Evolutionary conservation across 768 basidiomycete species (phyloP), one percentile per base, ranked within the genome.

Genomic region (Suillus brevipes): DNA sequence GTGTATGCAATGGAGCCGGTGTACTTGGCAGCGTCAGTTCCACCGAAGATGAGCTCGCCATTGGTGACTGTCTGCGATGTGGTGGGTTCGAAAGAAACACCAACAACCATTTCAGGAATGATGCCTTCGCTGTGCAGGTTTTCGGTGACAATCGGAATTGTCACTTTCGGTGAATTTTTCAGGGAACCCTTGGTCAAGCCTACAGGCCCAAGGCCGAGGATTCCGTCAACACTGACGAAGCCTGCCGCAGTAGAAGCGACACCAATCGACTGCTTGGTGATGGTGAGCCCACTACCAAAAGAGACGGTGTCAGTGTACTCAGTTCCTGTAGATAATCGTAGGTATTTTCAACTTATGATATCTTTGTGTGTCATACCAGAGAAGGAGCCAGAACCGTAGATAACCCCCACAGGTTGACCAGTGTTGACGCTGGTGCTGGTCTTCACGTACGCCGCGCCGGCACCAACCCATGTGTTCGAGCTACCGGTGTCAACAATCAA

Each of bases 391-490:
- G 84, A 84, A 60, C 88, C 88, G 66, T 90, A 90, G 6, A 73
- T 70, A 36, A 88, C 84, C 20, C 80, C 73, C 65, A 90, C 85
- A 40, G 70, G 37, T 64, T 85, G 68, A 1, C 70, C 66, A n/a
- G 87, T 89, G 66, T 79, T 64, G 14, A 45, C 70, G 64, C 85
- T 87, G 31, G 87, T 84, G 60, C 77, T 77, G 8, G 89, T 89
- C 66, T 67, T 64, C n/a, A 71, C 72, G 69, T 87, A 90, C 2
- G 74, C 13, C 25, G 69, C 75, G 13, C 31, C 67, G 31, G 89
- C 86, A n/a, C 89, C 88, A 50, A 90, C 78, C 88, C 89, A 90
- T 31, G 88, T 90, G 77, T 89, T 90, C n/a, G 88, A 88, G 74
- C 87, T 88, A 42, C 74, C 60, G 4, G 88, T 88, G 70, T 89